phyloP scores from a whole-genome alignment of 441 rosid species.

The Gossypium schwendimanii region DNA sequence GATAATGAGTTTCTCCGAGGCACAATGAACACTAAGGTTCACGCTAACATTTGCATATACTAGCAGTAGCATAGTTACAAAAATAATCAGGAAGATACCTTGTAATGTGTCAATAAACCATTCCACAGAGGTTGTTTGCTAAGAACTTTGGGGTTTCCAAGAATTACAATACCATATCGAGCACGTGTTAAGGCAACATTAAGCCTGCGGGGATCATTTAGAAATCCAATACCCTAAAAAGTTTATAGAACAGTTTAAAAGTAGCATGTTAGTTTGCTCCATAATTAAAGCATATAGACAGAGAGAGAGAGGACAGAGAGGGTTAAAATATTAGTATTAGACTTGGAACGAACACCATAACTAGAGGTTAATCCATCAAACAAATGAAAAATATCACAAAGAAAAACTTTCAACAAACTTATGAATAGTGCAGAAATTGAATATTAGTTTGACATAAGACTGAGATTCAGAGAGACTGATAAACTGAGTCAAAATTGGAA shows the following conservation, averaged over 20 bases:
- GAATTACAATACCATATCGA: slow-evolving; percentile 92
- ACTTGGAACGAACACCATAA: background rate
- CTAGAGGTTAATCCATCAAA: background rate
- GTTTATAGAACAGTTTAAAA: slow-evolving; percentile 13
- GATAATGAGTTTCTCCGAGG: background rate
- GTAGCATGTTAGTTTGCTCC: background rate
- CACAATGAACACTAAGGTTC: background rate
- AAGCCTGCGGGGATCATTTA: slow-evolving; percentile 99
- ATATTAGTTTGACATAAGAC: background rate
- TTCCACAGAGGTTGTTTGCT: slow-evolving; percentile 98
- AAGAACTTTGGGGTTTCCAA: slow-evolving; percentile 95
- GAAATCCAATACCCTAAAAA: slow-evolving; percentile 93
- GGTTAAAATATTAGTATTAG: background rate
- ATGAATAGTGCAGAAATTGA: background rate
- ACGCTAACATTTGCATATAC: background rate
- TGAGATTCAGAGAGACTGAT: background rate
- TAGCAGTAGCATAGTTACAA: background rate
- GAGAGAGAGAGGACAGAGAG: background rate
- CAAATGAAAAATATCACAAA: background rate
- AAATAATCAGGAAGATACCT: slow-evolving; percentile 40
- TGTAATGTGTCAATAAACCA: slow-evolving; percentile 89
- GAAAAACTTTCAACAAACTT: background rate
- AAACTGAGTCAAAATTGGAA: background rate
- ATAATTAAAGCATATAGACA: background rate
- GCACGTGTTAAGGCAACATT: slow-evolving; percentile 98